phyloP scores from a whole-genome alignment of 371 early-diverging fungal species.

The Haplosporangium sp. region DNA sequence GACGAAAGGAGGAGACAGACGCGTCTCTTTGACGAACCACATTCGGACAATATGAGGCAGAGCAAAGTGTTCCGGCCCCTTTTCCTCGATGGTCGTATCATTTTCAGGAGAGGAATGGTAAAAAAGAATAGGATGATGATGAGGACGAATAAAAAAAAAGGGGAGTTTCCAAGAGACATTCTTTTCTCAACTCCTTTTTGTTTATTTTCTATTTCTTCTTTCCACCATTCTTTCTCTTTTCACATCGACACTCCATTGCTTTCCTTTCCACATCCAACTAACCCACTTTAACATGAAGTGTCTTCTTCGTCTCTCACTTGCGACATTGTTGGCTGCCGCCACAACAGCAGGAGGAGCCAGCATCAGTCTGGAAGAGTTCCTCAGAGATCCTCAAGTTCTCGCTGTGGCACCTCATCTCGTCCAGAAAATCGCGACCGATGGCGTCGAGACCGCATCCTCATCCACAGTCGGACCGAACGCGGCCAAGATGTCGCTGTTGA shows the following conservation, averaged over 20 bases:
- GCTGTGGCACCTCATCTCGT: slow-evolving; percentile 24
- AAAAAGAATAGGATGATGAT: no score
- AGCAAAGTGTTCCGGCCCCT: no score
- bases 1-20: no score
- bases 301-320: slow-evolving; percentile 19
- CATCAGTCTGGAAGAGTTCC: slow-evolving; percentile 5
- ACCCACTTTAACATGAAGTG: slow-evolving; percentile 12
- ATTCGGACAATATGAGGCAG: no score
- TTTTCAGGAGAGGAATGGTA: no score
- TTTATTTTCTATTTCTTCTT: neutral
- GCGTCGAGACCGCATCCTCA: neutral
- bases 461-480: neutral
- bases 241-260: neutral
- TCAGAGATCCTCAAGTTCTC: slow-evolving; percentile 15
- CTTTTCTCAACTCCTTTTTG: no score
- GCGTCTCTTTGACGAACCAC: no score
- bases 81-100: no score
- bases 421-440: neutral
- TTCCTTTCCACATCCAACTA: neutral
- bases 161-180: no score
- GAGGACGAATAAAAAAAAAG: no score
- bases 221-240: neutral
- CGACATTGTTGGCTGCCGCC: slow-evolving; percentile 3
- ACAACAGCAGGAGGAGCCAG: slow-evolving; percentile 4
- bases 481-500: slow-evolving; percentile 12